Evolutionary conservation across 2,329 filamentous ascomycete species (phyloP), one percentile per base, ranked within the genome.

Genomic region (Sporothrix globosa): DNA sequence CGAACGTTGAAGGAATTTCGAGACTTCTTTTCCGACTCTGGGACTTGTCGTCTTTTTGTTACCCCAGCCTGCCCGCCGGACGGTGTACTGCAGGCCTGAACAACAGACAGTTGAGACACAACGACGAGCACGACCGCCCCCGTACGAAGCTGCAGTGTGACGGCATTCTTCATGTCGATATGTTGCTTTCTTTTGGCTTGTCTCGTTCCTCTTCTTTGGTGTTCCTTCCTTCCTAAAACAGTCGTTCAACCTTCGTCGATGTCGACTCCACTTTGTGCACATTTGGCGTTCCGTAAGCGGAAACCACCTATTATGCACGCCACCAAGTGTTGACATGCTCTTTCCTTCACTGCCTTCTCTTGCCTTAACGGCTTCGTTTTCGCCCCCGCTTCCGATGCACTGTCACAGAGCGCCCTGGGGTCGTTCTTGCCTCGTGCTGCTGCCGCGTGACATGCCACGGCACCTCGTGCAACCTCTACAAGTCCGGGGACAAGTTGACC

Each of bases 71-170:
- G 24, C 41, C 56, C 34, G 24, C 10, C 34, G 56, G 34, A 44
- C 56, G 56, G 56, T 44, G 56, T 61, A 61, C 56, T 44, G 56
- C 56, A 60, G 56, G 44, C 13, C 6, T 61, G 10, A 17, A 34
- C 14, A 17, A 56, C 14, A 56, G 5, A 56, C 44, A 19, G 5
- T 9, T 27, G 53, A 27, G 53, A 34, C 34, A 34, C 34, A 34
- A 34, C 53, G 30, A 56, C 53, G 56, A 21, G 3, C 9, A 61
- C 30, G 17, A 58, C 17, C 27, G 14, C 19, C 11, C 27, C 34
- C 11, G 30, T 39, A 61, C 34, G 39, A 41, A 44, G 19, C 56
- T 61, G 56, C 56, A n/a, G 56, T 61, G 56, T 24, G n/a, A 44
- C 56, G 34, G 44, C 56, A 61, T 44, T 61, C n/a, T 41, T 60